Evolutionary conservation across 495 filamentous ascomycete species (phyloP).

Genomic region (Xylaria flabelliformis): DNA sequence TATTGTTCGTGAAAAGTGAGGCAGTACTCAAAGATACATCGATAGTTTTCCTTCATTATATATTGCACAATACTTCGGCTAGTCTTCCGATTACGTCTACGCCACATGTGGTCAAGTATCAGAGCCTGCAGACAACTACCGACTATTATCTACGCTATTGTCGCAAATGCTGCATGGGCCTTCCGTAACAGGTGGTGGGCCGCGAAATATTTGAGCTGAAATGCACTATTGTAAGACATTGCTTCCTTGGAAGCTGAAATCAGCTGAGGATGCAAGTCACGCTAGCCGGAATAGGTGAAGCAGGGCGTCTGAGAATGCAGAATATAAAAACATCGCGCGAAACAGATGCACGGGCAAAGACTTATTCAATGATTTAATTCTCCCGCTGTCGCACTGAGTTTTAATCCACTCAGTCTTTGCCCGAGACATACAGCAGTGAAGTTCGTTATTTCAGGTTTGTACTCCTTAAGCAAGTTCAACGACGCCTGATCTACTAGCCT

Average conservation of each 20-base stretch:
- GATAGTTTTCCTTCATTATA: neutral
- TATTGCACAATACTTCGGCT: neutral
- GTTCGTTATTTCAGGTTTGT: neutral
- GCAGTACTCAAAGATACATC: neutral
- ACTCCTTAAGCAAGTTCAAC: neutral
- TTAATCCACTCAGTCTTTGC: neutral
- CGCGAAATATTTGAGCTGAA: constrained; percentile 3
- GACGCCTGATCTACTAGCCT: neutral
- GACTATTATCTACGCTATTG: neutral
- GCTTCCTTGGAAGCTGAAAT: neutral
- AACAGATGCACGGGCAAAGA: too few species aligned
- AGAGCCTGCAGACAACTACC: neutral
- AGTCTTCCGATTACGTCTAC: neutral
- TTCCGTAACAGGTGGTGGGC: neutral
- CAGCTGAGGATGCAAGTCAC: neutral
- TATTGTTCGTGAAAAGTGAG: neutral
- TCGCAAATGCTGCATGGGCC: neutral
- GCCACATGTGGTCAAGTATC: neutral
- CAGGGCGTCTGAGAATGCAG: neutral
- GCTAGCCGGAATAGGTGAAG: neutral
- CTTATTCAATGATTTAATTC: neutral
- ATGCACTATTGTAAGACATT: neutral
- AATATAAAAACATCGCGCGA: too few species aligned
- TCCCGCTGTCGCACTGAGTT: neutral
- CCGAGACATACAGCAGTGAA: neutral